Evolutionary conservation across 495 filamentous ascomycete species (phyloP).

Genomic region (Hypoxylon trugodes): DNA sequence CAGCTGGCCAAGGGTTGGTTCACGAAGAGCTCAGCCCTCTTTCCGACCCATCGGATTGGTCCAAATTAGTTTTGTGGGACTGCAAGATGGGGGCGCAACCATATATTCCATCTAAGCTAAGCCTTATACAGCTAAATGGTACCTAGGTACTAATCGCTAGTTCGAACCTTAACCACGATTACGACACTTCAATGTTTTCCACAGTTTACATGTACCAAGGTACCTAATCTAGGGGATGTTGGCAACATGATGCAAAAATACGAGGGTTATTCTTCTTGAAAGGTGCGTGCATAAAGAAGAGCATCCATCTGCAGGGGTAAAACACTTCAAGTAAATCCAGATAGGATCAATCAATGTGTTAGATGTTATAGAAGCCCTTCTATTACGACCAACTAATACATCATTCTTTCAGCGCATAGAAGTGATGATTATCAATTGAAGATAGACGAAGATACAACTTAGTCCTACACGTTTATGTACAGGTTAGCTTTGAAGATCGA

Average conservation of each 20-base stretch:
- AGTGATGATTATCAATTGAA: too few species aligned
- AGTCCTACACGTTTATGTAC: too few species aligned
- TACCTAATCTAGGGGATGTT: background rate
- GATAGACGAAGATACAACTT: too few species aligned
- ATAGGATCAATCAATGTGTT: too few species aligned
- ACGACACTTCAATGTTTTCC: slow-evolving; percentile 1
- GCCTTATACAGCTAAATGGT: slow-evolving; percentile 31
- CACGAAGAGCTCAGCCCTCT: slow-evolving; percentile 34
- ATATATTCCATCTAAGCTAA: slow-evolving; percentile 19
- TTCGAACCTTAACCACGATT: slow-evolving; percentile 18
- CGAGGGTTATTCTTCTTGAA: background rate
- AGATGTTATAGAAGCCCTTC: too few species aligned
- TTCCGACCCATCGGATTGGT: slow-evolving; percentile 17
- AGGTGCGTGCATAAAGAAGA: background rate
- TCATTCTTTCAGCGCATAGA: too few species aligned
- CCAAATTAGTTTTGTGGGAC: slow-evolving; percentile 1
- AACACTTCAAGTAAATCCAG: too few species aligned
- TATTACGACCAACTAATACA: too few species aligned
- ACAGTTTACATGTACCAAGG: background rate
- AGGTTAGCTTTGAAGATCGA: background rate
- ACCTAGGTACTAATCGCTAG: slow-evolving; percentile 26
- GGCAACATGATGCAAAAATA: background rate
- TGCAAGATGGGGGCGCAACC: background rate
- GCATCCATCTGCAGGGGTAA: background rate
- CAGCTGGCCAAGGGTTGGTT: slow-evolving; percentile 17